These are phyloP conservation scores for Paramecium octaurelia DNA, from an alignment of 73 alveolate genomes.

Conservation along the genomic window DNA sequence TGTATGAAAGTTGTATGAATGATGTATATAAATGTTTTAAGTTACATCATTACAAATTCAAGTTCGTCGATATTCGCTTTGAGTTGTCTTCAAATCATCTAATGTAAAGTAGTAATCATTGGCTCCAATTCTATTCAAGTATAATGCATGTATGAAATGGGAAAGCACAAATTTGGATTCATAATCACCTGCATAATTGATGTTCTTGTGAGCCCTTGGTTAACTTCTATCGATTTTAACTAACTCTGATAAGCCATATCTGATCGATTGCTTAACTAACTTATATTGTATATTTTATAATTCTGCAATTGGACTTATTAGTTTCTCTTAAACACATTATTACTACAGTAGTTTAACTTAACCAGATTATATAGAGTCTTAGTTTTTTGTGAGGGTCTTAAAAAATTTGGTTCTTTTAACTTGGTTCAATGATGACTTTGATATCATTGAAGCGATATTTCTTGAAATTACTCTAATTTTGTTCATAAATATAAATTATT, in stretches of 20 bases:
- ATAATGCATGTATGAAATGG: background rate
- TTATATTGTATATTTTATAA: background rate
- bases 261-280: background rate
- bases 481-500: background rate
- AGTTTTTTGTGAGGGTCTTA: background rate
- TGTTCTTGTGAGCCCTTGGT: background rate
- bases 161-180: background rate
- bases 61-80: background rate
- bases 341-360: background rate
- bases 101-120: background rate
- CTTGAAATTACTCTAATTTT: background rate
- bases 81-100: background rate
- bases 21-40: background rate
- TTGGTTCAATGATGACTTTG: background rate
- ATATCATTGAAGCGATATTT: background rate
- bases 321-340: background rate
- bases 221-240: background rate
- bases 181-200: background rate
- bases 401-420: background rate
- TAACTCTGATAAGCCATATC: background rate
- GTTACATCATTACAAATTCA: background rate
- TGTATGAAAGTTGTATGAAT: constrained; percentile 45
- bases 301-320: background rate
- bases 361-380: background rate
- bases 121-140: background rate